These are phyloP conservation scores for Talaromyces marneffei DNA, from an alignment of 2,329 filamentous ascomycete genomes.

Conservation along the genomic window DNA sequence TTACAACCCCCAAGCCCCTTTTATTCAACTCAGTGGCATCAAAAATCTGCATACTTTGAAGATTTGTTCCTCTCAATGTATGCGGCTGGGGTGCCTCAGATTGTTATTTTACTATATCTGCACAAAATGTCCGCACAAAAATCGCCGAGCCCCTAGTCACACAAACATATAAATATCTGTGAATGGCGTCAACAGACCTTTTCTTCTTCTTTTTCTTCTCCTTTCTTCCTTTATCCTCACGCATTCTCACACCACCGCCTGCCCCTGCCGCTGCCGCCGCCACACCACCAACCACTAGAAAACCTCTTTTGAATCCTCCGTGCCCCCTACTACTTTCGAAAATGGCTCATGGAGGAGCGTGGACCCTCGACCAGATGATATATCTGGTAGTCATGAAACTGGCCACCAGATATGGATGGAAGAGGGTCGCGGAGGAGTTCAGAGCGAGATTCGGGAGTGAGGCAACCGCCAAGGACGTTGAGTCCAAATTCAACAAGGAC, in stretches of 20 bases:
- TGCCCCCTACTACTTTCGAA: background rate
- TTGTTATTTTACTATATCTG: background rate
- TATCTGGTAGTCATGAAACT: constrained; percentile 8
- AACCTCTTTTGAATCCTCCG: background rate
- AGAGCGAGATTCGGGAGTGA: background rate
- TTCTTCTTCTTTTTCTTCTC: background rate
- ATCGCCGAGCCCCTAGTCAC: background rate
- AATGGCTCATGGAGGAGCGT: constrained; percentile 9
- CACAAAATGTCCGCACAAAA: background rate
- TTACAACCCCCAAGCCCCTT: too few species aligned
- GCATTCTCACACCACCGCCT: background rate
- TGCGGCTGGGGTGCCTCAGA: background rate
- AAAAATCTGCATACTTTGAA: background rate
- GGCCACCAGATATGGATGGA: background rate
- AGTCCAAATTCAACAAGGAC: constrained; percentile 11
- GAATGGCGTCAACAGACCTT: background rate
- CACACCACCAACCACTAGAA: background rate
- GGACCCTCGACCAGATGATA: background rate
- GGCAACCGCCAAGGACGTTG: constrained; percentile 6
- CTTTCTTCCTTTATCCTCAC: background rate
- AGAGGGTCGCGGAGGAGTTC: background rate
- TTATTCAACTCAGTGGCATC: background rate
- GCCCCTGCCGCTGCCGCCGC: background rate
- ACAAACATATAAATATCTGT: background rate
- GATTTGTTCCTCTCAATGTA: background rate